These are phyloP conservation scores for Ascoidea rubescens DNA, from an alignment of 805 yeast species.

Conservation along the genomic window DNA sequence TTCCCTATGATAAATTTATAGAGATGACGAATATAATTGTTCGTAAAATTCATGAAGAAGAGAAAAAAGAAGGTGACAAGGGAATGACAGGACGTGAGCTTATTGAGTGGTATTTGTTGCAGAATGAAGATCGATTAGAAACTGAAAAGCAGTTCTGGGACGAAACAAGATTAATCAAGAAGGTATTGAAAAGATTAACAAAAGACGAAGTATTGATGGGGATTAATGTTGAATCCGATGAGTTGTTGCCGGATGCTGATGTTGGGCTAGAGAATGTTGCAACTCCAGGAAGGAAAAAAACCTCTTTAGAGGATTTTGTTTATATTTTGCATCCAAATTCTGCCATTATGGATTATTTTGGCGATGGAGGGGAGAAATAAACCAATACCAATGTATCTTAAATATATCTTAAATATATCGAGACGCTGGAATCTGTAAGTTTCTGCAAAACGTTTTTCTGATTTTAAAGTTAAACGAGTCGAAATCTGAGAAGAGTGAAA, in stretches of 20 bases:
- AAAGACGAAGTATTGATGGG: constrained; percentile 75
- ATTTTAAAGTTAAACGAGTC: no score
- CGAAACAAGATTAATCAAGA: constrained; percentile 59
- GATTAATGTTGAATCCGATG: constrained; percentile 31
- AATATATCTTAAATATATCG: no score
- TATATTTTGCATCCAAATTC: constrained; percentile 72
- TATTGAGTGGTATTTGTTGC: constrained; percentile 69
- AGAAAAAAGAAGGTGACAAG: constrained; percentile 29
- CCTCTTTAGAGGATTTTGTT: constrained; percentile 20
- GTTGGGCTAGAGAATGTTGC: constrained; percentile 12
- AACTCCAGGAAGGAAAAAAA: constrained; percentile 13
- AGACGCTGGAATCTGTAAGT: no score
- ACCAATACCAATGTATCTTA: background rate
- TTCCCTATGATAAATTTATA: constrained; percentile 79
- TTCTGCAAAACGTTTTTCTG: no score
- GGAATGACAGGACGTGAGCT: constrained; percentile 60
- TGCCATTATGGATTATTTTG: constrained; percentile 46
- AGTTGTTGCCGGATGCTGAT: constrained; percentile 22
- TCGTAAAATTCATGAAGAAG: constrained; percentile 44
- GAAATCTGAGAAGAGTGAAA: no score
- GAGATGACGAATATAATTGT: constrained; percentile 73
- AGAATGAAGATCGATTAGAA: constrained; percentile 55
- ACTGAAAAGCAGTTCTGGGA: constrained; percentile 57
- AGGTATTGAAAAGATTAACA: constrained; percentile 72
- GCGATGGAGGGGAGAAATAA: constrained; percentile 7